Conservation (phyloP, 1,284 basidiomycete genomes). For the Heterobasidion occidentale region DNA sequence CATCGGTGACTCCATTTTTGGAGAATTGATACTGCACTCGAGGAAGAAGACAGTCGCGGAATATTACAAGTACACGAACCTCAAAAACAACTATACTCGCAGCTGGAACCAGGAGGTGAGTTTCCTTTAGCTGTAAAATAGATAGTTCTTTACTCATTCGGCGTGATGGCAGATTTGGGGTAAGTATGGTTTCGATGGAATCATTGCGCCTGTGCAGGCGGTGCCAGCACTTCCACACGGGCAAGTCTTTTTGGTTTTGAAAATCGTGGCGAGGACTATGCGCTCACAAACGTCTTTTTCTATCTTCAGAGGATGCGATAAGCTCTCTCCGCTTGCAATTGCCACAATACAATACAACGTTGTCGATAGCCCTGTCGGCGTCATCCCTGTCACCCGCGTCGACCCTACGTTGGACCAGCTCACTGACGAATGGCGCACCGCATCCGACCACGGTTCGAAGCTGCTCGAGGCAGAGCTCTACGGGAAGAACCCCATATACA, state of each 20-base stretch:
- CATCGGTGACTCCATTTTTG: constrained; percentile 46
- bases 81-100: constrained; percentile 36
- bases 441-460: constrained; percentile 36
- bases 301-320: background rate
- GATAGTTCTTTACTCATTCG: background rate
- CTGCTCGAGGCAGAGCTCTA: constrained; percentile 59
- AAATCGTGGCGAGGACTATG: too few relatives aligned
- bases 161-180: constrained; percentile 60
- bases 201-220: constrained; percentile 71
- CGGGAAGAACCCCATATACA: constrained; percentile 43
- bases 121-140: background rate
- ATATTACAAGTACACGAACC: constrained; percentile 37
- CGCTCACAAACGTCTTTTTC: too few relatives aligned
- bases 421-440: constrained; percentile 48
- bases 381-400: constrained; percentile 77
- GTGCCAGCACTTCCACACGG: constrained; percentile 69
- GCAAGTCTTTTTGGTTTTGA: background rate
- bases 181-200: constrained; percentile 59
- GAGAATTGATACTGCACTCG: constrained; percentile 34
- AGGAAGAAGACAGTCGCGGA: constrained; percentile 50
- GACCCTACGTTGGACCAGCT: constrained; percentile 54
- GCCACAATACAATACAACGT: constrained; percentile 64
- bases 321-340: constrained; percentile 31
- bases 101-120: constrained; percentile 1
- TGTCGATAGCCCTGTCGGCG: constrained; percentile 69